Conservation (phyloP, 2,329 filamentous ascomycete genomes). For the Aaosphaeria pasadenensis region DNA sequence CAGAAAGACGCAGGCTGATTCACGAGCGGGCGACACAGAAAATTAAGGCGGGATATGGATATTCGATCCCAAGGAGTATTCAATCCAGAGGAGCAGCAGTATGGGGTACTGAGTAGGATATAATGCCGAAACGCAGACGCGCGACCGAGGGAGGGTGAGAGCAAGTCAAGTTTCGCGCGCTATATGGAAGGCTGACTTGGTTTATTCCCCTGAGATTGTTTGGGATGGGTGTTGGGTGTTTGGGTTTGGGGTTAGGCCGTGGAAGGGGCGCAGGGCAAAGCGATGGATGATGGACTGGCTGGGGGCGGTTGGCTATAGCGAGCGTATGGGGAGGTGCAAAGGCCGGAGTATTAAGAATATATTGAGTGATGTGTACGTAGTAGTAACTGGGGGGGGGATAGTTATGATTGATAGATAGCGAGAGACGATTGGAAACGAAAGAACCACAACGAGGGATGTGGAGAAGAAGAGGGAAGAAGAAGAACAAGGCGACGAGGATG, state of each 20-base stretch:
- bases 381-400: background rate
- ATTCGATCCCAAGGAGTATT: background rate
- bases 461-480: no score
- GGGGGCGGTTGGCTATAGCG: conserved; percentile 8
- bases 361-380: conserved; percentile 5
- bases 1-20: conserved; percentile 4
- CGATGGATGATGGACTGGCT: conserved; percentile 7
- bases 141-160: no score
- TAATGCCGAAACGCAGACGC: conserved; percentile 19
- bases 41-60: background rate
- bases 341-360: conserved; percentile 10
- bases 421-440: background rate
- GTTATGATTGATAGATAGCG: background rate
- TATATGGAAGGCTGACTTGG: no score
- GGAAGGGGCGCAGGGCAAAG: conserved; percentile 7
- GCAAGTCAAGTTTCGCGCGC: no score
- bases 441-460: no score
- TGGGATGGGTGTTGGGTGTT: no score
- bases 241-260: no score
- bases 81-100: background rate
- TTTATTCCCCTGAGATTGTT: no score
- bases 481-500: no score
- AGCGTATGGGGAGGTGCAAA: conserved; percentile 18
- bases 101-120: conserved; percentile 5
- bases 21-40: no score